Evolutionary conservation across 78 protist species (phyloP).

Genomic region (Speleostelium caveatum): DNA sequence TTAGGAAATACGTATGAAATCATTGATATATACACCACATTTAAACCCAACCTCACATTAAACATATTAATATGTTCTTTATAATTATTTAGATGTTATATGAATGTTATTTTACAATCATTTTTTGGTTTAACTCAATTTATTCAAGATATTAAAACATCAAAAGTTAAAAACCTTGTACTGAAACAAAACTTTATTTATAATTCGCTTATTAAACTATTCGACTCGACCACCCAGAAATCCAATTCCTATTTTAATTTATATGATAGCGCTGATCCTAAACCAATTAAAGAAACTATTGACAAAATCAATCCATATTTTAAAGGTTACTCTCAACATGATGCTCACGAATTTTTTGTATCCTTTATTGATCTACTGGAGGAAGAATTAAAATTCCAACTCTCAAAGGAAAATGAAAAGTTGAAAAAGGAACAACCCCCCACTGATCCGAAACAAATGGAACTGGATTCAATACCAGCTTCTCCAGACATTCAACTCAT

Average conservation of each 20-base stretch:
- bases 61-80: too few species aligned
- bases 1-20: too few species aligned
- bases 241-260: too few species aligned
- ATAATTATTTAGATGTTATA: too few species aligned
- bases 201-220: too few species aligned
- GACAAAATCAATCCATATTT: slow-evolving; percentile 29
- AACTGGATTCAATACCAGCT: too few species aligned
- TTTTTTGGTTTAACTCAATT: slow-evolving; percentile 34
- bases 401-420: not conserved
- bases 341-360: slow-evolving; percentile 59
- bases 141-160: too few species aligned
- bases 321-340: slow-evolving; percentile 63
- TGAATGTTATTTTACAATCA: slow-evolving; percentile 65
- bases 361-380: slow-evolving; percentile 45
- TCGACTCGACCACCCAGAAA: too few species aligned
- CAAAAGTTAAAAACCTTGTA: not conserved
- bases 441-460: not conserved
- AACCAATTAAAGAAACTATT: not conserved
- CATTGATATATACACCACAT: too few species aligned
- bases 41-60: too few species aligned
- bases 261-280: too few species aligned
- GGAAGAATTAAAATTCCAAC: slow-evolving; percentile 10
- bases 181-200: too few species aligned
- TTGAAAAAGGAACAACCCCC: not conserved
- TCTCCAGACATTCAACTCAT: not conserved